Evolutionary conservation across 1,284 basidiomycete genomes (phyloP), one percentile per base, ranked within the genome.

Genomic region (Papiliotrema nemorosa): DNA sequence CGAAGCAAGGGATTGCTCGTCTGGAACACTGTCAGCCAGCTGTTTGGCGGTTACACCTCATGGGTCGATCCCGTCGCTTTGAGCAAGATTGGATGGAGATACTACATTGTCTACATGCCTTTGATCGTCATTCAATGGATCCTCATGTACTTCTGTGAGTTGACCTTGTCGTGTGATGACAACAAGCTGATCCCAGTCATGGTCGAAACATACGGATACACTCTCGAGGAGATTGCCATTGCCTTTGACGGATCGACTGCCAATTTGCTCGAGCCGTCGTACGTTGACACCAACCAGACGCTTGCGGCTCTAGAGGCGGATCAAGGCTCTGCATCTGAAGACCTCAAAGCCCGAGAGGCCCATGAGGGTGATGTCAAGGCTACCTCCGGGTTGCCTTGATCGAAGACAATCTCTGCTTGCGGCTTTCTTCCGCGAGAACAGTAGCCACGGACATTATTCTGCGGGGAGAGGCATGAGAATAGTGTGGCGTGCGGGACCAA

Each of bases 21-120:
- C 0, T 77, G 74, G 74, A 76, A 73, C 55, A 69, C 70, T 14
- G 49, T 69, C 51, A 66, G 60, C 29, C 74, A 66, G 49, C 48
- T 67, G 39, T 51, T 60, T 44, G 48, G 49, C 31, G 60, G 57
- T 26, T 70, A 68, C 49, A 60, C 63, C 26, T 60, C 64, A 22
- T 76, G 63, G 53, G 73, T 74, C 31, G 74, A 76, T 53, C 55
- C 69, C 2, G 64, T 76, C 42, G 76, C 73, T 16, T 60, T 77
- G 42, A 55, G 68, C 34, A 50, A 59, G 18, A 76, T 77, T 42
- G 73, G 70, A 2, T 74, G 64, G 49, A 66, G 70, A 50, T 76
- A 76, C 60, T 73, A 73, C 56, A 49, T 59, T 22, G 72, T 73
- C 7, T 76, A 71, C 54, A 69, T 71, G 58, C 69, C 67, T 7